A percentile compares a stretch with the other conserved stretches of the same genome.
Evolutionary conservation across 768 basidiomycete genomes (phyloP).

Genomic region (Erythrobasidium yunnanense): DNA sequence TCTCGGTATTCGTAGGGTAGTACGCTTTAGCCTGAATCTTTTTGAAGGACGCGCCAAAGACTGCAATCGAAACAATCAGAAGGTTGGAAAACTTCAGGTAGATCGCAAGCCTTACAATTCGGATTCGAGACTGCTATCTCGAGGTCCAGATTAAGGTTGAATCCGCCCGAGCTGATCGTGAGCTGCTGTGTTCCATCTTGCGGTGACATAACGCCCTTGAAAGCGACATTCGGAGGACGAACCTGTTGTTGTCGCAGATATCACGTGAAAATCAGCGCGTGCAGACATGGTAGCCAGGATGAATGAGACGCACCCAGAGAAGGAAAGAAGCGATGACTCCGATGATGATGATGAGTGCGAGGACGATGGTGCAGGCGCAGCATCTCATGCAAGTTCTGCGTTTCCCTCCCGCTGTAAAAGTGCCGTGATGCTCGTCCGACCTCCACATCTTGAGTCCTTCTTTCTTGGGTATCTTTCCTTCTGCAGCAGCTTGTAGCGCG

Average conservation of each 20-base stretch:
- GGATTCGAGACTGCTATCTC: slow-evolving; percentile 38
- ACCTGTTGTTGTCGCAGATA: slow-evolving; percentile 25
- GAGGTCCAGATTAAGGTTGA: slow-evolving; percentile 33
- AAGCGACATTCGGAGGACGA: slow-evolving; percentile 37
- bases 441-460: slow-evolving; percentile 38
- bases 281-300: background rate
- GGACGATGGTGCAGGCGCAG: slow-evolving; percentile 35
- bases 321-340: slow-evolving; percentile 37
- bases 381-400: slow-evolving; percentile 27
- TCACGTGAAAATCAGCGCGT: background rate
- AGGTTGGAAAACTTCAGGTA: background rate
- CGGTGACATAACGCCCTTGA: slow-evolving; percentile 36
- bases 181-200: slow-evolving; percentile 27
- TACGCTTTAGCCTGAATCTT: slow-evolving; percentile 34
- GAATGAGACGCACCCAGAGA: slow-evolving; percentile 33
- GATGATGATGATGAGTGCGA: slow-evolving; percentile 35
- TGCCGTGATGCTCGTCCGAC: slow-evolving; percentile 37
- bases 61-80: slow-evolving; percentile 14
- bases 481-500: slow-evolving; percentile 35
- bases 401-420: slow-evolving; percentile 32
- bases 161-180: slow-evolving; percentile 25
- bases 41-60: slow-evolving; percentile 37
- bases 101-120: slow-evolving; percentile 30
- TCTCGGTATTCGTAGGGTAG: slow-evolving; percentile 31
- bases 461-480: slow-evolving; percentile 38